phyloP scores from a whole-genome alignment of 352 stramenopile species.

The Phytophthora megakarya region DNA sequence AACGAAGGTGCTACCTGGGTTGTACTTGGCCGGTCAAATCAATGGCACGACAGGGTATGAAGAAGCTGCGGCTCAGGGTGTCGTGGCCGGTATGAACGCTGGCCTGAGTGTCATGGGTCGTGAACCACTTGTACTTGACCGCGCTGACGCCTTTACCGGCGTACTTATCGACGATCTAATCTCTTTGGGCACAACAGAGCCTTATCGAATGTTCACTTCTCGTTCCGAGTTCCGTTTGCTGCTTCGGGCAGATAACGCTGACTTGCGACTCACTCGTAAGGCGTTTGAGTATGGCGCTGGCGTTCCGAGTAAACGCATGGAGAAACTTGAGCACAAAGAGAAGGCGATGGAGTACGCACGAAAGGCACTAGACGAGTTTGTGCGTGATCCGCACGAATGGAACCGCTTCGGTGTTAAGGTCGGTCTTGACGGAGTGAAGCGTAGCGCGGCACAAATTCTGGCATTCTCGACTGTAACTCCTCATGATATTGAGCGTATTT shows the following conservation, averaged over 20 bases:
- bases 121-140: constrained; percentile 92
- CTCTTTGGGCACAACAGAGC: constrained; percentile 95
- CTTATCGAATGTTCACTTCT: constrained; percentile 99
- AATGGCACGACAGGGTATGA: constrained; percentile 99
- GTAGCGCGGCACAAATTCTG: constrained; percentile 73
- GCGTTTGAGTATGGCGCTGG: constrained; percentile 86
- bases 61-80: constrained; percentile 97
- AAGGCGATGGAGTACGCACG: constrained; percentile 63
- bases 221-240: constrained; percentile 91
- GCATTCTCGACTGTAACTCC: constrained; percentile 70
- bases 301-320: constrained; percentile 74
- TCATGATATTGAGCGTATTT: constrained; percentile 64
- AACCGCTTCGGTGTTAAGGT: constrained; percentile 83
- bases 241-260: constrained; percentile 95
- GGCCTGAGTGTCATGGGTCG: constrained; percentile 72
- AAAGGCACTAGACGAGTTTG: constrained; percentile 60
- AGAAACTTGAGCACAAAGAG: constrained; percentile 87
- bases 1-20: constrained; percentile 90
- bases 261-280: constrained; percentile 95
- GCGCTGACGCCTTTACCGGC: constrained; percentile 96
- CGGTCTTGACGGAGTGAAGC: constrained; percentile 78
- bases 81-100: constrained; percentile 97
- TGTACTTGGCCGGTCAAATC: constrained; percentile 98
- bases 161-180: constrained; percentile 99
- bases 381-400: constrained; percentile 79